Evolutionary conservation across 1,284 basidiomycete species (phyloP).

Genomic region (Sporisorium sorghi): DNA sequence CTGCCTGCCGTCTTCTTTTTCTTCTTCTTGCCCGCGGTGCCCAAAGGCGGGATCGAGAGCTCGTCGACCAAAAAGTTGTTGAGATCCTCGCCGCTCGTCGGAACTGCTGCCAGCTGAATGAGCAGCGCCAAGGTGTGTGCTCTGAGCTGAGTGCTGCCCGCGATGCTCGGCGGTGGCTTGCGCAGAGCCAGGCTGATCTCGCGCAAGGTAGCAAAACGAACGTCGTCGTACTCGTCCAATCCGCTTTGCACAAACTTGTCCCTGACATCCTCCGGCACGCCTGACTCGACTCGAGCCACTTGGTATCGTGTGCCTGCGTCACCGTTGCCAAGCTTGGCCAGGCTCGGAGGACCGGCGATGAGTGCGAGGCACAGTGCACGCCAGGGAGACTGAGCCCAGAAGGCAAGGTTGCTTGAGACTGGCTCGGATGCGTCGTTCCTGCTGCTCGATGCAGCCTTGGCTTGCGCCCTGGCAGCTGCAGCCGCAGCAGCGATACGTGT

Average conservation of each 20-base stretch:
- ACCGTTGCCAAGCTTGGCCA: conserved; percentile 34
- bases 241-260: conserved; percentile 56
- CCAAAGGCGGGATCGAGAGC: conserved; percentile 70
- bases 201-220: conserved; percentile 91
- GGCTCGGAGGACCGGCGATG: conserved; percentile 46
- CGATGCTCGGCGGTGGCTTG: conserved; percentile 39
- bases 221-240: conserved; percentile 74
- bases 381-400: conserved; percentile 55
- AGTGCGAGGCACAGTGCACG: conserved; percentile 45
- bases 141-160: conserved; percentile 64
- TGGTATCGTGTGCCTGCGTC: conserved; percentile 36
- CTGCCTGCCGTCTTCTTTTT: conserved; percentile 31
- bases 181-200: conserved; percentile 73
- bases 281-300: conserved; percentile 24
- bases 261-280: conserved; percentile 55
- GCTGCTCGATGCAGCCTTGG: conserved; percentile 9
- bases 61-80: conserved; percentile 80
- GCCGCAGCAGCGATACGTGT: conserved; percentile 25
- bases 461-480: conserved; percentile 10
- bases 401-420: conserved; percentile 7
- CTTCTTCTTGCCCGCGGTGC: conserved; percentile 25
- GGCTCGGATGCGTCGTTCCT: conserved; percentile 14
- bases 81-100: conserved; percentile 79
- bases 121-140: conserved; percentile 81
- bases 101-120: conserved; percentile 83